Base-by-base conservation (phyloP, 2,329 filamentous ascomycete species). In the Colletotrichum orbiculare region DNA sequence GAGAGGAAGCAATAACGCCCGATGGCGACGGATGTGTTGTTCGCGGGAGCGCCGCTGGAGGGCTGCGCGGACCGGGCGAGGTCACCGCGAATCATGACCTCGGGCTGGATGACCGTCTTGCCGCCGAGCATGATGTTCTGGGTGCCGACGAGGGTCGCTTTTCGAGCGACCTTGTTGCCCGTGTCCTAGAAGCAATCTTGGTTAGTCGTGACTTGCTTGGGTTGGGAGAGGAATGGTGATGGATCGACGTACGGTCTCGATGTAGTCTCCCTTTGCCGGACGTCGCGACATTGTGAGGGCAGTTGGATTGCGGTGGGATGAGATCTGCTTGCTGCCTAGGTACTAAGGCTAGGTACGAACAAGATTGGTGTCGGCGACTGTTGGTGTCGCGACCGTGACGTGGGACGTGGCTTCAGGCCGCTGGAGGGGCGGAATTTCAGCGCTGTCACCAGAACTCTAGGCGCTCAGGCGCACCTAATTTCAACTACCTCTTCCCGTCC, bases 41-140 rank as follows among this genome's bases (percentile, higher is more conserved):
- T 87, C 56, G 73, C 82, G 1, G 84, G 78, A 1, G 81, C 77
- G 17, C 75, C 71, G 7, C 80, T 79, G 1, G 81, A 76, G 2
- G 82, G 74, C 3, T 83, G 80, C 8, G 79, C 82, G 8, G 84
- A 88, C 57, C 83, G 87, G 47, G 91, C 86, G 15, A 99, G 87
- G 74, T 99, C 96, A 48, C 95, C 96, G 52, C 96, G 91, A 74
- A 99, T 93, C 78, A 96, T 94, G 72, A 94, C 95, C 74, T 97
- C 94, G 68, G 94, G 91, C 84, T 97, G 94, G 74, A 99, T 97
- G 68, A 98, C 93, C 1, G 94, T 97, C 79, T 93, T 97, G 68
- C 96, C 96, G 71, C 94, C 96, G 2, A 99, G 91, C 79, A 97
- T 97, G 79, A 99, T 98, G 80, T 98, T 97, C 72, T 97, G 94